A percentile compares a stretch with the other conserved stretches of the same genome.
phyloP scores from a whole-genome alignment of 371 early-diverging fungal species.

The Chytridiales sp. region DNA sequence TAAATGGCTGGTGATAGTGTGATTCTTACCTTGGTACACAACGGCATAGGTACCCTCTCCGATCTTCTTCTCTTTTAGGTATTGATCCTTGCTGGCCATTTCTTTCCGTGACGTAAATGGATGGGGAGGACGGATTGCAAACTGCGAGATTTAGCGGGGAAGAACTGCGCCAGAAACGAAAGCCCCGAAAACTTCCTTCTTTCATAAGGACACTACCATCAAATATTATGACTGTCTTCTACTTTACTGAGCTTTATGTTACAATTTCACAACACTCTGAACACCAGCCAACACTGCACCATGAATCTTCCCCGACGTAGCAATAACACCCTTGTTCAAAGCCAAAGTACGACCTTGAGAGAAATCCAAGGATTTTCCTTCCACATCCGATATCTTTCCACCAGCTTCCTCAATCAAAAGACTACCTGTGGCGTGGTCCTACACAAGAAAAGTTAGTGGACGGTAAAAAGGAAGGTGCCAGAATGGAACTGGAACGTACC shows the following conservation, averaged over 20 bases:
- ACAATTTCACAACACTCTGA: slow-evolving; percentile 17
- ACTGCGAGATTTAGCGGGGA: too few species aligned
- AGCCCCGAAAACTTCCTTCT: too few species aligned
- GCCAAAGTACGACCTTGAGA: slow-evolving; percentile 79
- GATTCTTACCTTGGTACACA: slow-evolving; percentile 75
- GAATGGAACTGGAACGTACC: slow-evolving; percentile 50
- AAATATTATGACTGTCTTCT: too few species aligned
- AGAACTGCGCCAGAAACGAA: too few species aligned
- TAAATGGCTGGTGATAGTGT: not conserved
- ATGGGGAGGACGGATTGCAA: too few species aligned
- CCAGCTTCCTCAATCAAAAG: slow-evolving; percentile 93
- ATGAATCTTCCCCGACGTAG: slow-evolving; percentile 41
- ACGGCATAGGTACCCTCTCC: slow-evolving; percentile 97
- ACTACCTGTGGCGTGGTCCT: slow-evolving; percentile 94
- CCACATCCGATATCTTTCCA: slow-evolving; percentile 82
- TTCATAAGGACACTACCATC: too few species aligned
- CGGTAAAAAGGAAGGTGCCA: not conserved
- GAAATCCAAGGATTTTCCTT: slow-evolving; percentile 86
- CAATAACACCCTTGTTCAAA: slow-evolving; percentile 87
- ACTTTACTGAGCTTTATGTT: too few species aligned
- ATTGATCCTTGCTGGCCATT: slow-evolving; percentile 29
- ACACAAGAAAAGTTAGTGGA: slow-evolving; percentile 1
- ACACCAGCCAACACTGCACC: slow-evolving; percentile 40
- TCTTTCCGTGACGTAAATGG: too few species aligned
- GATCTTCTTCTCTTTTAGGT: slow-evolving; percentile 63